A percentile compares a stretch with the other conserved stretches of the same genome.
phyloP scores from a whole-genome alignment of 2,329 filamentous ascomycete genomes.

The Colletotrichum tabaci region DNA sequence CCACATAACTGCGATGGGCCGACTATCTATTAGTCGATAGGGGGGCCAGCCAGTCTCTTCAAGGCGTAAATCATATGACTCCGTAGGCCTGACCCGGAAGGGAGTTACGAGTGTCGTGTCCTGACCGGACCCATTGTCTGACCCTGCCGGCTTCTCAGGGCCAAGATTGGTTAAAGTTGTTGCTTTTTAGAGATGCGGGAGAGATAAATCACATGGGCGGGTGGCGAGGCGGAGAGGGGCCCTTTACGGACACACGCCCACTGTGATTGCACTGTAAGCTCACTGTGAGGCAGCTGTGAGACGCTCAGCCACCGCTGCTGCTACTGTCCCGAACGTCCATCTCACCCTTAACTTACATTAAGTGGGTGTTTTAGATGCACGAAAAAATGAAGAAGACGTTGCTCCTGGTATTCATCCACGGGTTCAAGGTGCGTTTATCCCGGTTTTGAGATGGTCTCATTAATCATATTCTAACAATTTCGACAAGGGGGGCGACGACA shows the following conservation, averaged over 20 bases:
- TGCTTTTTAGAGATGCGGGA: constrained; percentile 5
- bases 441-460: neutral
- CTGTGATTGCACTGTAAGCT: constrained; percentile 18
- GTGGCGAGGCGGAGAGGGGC: constrained; percentile 35
- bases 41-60: too few species aligned
- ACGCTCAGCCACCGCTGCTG: constrained; percentile 6
- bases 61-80: too few species aligned
- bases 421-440: constrained; percentile 77
- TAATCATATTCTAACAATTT: constrained; percentile 28
- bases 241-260: neutral
- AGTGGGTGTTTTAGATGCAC: constrained; percentile 52
- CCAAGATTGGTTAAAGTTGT: neutral
- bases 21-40: too few species aligned
- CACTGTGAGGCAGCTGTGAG: constrained; percentile 15
- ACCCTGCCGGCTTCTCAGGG: neutral
- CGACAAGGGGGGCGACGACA: constrained; percentile 79
- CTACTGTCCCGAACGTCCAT: constrained; percentile 11
- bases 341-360: constrained; percentile 36
- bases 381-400: constrained; percentile 80
- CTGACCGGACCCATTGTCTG: neutral
- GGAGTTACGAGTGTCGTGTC: neutral
- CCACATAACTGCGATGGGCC: too few species aligned
- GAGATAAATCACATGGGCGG: constrained; percentile 33
- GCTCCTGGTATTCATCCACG: constrained; percentile 87
- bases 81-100: too few species aligned